Evolutionary conservation across 768 basidiomycete genomes (phyloP), one percentile per base, ranked within the genome.

Genomic region (Podaxis sp.): DNA sequence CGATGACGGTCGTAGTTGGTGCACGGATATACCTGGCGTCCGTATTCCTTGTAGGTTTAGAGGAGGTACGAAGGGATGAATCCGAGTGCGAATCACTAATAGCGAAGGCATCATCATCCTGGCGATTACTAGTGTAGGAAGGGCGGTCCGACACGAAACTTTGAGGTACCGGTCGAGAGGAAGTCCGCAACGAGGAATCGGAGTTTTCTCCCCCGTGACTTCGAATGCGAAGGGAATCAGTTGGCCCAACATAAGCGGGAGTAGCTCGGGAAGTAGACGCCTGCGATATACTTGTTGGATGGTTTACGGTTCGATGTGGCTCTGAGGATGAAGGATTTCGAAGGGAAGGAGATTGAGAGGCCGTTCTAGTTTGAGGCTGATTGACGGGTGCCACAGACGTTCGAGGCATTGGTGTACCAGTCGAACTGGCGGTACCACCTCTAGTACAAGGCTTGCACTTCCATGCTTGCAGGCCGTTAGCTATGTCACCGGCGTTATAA

Each of bases 381-480:
- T 23, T 23, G 5, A 36, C 28, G 35, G 52, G 52, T 5, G 13
- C 44, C 38, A 36, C 44, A 10, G 52, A 36, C 14, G 21, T 13
- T 38, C 21, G 14, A 14, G 44, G 59, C 4, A 21, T 11, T 48
- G 52, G 52, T 21, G 44, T 40, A 7, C 37, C 38, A 21, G 27
- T 2, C 28, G 27, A 4, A 48, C 48, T 51, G 23, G 25, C 23
- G 6, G 35, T 36, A 38, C 52, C 36, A 25, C 44, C 51, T 38
- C 54, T 55, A 32, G 53, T 18, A 57, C 67, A 68, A 35, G 58
- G 48, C 14, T 59, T 55, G 38, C 72, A 73, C 53, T 47, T 69
- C 72, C 72, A 73, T 25, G 36, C 64, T 16, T 46, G 44, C 3
- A 66, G 52, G 10, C 64, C 65, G 37, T 67, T 66, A 7, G 62